phyloP scores from a whole-genome alignment of 2,329 filamentous ascomycete species.

The Incumbomyces lentus region DNA sequence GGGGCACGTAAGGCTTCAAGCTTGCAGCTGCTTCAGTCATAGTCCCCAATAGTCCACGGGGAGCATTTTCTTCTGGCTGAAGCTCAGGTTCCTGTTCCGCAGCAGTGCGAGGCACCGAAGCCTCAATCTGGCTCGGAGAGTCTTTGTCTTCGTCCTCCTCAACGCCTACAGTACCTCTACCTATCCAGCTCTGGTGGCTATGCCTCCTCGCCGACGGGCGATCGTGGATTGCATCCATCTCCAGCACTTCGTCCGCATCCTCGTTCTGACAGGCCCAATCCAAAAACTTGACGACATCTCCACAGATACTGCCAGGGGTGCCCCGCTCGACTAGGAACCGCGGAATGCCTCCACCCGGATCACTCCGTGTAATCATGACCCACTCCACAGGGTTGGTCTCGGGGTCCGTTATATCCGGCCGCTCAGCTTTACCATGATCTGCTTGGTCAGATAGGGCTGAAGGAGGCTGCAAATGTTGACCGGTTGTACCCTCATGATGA shows the following conservation, averaged over 20 bases:
- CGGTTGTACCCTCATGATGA: not conserved
- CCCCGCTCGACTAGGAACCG: slow-evolving; percentile 85
- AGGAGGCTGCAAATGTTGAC: not conserved
- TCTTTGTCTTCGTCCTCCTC: not conserved
- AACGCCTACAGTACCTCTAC: slow-evolving; percentile 2
- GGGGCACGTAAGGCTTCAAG: slow-evolving; percentile 42
- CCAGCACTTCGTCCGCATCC: slow-evolving; percentile 20
- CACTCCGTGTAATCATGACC: slow-evolving; percentile 85
- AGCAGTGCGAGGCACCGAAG: not conserved
- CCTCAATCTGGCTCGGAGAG: not conserved
- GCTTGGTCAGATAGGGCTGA: not conserved
- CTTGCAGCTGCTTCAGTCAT: slow-evolving; percentile 26
- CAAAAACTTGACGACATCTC: slow-evolving; percentile 70
- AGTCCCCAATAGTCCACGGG: slow-evolving; percentile 6
- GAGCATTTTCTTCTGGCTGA: slow-evolving; percentile 1
- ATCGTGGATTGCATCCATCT: not conserved
- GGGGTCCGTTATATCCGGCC: slow-evolving; percentile 29
- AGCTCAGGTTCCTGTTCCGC: not conserved
- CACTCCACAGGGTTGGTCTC: slow-evolving; percentile 66
- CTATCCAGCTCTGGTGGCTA: slow-evolving; percentile 1
- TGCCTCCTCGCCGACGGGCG: slow-evolving; percentile 2
- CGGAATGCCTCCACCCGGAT: slow-evolving; percentile 79
- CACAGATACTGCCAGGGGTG: slow-evolving; percentile 69
- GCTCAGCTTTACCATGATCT: not conserved
- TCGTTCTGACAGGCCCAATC: slow-evolving; percentile 57